These are phyloP conservation scores for Cryptococcus hybrid DNA, from an alignment of 1,284 basidiomycete genomes.

Conservation along the genomic window DNA sequence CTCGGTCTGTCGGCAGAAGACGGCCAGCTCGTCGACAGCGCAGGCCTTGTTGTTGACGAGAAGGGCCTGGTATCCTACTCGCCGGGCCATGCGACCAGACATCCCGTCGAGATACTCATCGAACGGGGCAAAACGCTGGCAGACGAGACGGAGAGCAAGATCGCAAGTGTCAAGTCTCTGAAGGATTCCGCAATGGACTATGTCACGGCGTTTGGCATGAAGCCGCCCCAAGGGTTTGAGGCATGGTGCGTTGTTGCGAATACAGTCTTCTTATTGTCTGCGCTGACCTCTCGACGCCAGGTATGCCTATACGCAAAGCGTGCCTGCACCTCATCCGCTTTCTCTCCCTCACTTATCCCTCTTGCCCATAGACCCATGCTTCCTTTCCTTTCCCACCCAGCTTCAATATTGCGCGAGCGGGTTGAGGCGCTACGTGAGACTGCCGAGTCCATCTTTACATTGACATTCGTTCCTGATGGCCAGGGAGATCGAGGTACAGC, in stretches of 20 bases:
- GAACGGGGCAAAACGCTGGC: conserved; percentile 23
- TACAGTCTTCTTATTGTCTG: too few relatives aligned
- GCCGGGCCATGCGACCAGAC: conserved; percentile 1
- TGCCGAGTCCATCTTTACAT: conserved; percentile 17
- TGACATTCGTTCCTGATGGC: conserved; percentile 42
- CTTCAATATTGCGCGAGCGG: conserved; percentile 25
- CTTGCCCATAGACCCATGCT: conserved; percentile 34
- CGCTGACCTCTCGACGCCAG: too few relatives aligned
- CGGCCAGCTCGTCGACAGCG: not conserved
- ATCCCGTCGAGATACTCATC: conserved; percentile 40
- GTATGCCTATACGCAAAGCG: conserved; percentile 21
- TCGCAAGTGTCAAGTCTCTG: conserved; percentile 19
- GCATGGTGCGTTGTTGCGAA: conserved; percentile 27
- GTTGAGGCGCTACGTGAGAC: conserved; percentile 12
- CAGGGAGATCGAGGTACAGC: conserved; percentile 32
- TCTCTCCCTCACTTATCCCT: conserved; percentile 28
- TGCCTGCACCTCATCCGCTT: conserved; percentile 14
- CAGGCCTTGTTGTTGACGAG: conserved; percentile 1
- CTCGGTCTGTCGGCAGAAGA: not conserved
- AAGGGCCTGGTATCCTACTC: conserved; percentile 7
- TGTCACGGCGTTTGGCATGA: conserved; percentile 26
- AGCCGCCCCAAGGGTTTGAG: conserved; percentile 41
- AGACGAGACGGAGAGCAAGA: conserved; percentile 21
- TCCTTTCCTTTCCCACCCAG: conserved; percentile 34
- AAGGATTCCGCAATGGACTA: conserved; percentile 39